Evolutionary conservation across 345 rosid species (phyloP).

Genomic region (Anastatica hierochuntica): DNA sequence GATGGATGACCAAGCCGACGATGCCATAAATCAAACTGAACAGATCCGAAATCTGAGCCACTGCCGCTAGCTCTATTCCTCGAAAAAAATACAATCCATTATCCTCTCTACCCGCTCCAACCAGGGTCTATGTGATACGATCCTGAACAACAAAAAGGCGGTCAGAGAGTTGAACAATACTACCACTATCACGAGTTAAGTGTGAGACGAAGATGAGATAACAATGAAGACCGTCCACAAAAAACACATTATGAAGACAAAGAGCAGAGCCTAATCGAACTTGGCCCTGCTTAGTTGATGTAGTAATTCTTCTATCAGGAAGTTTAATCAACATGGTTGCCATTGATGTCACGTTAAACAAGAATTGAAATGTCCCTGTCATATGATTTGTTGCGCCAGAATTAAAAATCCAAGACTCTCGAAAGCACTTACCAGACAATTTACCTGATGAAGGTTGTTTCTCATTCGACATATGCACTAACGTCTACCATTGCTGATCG

Average conservation of each 20-base stretch:
- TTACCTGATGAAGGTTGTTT: background rate
- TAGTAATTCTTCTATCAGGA: background rate
- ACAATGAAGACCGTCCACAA: background rate
- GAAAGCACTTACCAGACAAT: background rate
- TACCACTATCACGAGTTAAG: too few relatives aligned
- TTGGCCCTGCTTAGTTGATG: background rate
- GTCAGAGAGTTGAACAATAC: too few relatives aligned
- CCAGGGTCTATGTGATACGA: background rate
- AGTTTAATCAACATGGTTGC: background rate
- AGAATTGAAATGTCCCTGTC: background rate
- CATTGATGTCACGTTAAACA: background rate
- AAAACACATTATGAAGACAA: background rate
- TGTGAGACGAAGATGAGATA: too few relatives aligned
- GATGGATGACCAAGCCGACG: too few relatives aligned
- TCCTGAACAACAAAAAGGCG: background rate
- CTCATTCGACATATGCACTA: background rate
- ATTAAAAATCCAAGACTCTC: background rate
- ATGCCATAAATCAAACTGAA: background rate
- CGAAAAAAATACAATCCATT: background rate
- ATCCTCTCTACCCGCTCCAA: background rate
- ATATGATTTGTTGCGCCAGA: background rate
- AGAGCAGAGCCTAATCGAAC: background rate
- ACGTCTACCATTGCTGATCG: background rate
- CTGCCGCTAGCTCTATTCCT: too few relatives aligned
- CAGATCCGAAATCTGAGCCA: accelerated